Percentiles rank a stretch among this genome's conserved stretches.
These are phyloP conservation scores for Tuctoria greenei DNA, from an alignment of 176 grass and related monocot genomes.

Conservation along the genomic window DNA sequence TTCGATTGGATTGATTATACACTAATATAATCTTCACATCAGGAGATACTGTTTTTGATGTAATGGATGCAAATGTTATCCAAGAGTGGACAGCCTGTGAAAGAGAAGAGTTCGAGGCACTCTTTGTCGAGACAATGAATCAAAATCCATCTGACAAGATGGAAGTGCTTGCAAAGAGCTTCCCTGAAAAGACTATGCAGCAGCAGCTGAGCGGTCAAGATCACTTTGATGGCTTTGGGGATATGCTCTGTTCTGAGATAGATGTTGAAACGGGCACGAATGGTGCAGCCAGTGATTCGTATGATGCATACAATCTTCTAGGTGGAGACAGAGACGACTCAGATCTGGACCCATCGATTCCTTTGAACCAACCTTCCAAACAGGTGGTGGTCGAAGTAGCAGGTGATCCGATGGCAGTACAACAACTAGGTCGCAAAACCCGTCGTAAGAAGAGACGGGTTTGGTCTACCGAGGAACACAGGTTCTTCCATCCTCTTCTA, in stretches of 20 bases:
- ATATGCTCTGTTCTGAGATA: slow-evolving; percentile 14
- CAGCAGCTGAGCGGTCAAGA: slow-evolving; percentile 33
- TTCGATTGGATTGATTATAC: background rate
- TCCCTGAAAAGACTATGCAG: slow-evolving; percentile 38
- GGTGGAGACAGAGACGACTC: background rate
- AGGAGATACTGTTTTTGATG: background rate
- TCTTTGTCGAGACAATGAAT: slow-evolving; percentile 15
- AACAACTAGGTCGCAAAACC: background rate
- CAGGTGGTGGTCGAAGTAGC: background rate
- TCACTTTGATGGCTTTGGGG: slow-evolving; percentile 16
- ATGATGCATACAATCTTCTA: background rate
- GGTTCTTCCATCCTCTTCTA: slow-evolving; percentile 12
- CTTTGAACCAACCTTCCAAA: slow-evolving; percentile 3
- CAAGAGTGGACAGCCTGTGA: slow-evolving; percentile 39
- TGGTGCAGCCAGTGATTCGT: background rate
- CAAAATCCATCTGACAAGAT: background rate
- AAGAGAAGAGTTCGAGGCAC: slow-evolving; percentile 33
- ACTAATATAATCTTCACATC: background rate
- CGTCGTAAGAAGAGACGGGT: background rate
- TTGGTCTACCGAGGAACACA: slow-evolving; percentile 52
- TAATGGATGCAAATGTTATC: slow-evolving; percentile 21
- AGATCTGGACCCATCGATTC: background rate
- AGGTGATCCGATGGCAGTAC: background rate
- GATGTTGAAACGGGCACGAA: background rate
- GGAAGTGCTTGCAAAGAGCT: background rate